Conservation (phyloP, 2,329 filamentous ascomycete species). For the Alternaria metachromatica region DNA sequence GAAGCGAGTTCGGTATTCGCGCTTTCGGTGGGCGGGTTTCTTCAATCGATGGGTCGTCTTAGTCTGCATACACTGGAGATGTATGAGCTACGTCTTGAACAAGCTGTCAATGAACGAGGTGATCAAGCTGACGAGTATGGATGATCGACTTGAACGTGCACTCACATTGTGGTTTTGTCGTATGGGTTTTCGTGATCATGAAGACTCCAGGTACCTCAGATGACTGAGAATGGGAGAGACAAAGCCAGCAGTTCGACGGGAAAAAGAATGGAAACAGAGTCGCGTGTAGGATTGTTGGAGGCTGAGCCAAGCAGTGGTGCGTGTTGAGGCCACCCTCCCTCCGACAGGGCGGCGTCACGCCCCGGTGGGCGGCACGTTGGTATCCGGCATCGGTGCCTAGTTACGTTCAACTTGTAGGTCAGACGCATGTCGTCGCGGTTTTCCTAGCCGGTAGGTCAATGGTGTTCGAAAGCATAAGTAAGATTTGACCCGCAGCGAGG, state of each 20-base stretch:
- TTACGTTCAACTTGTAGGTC: neutral
- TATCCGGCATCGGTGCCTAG: neutral
- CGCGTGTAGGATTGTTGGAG: neutral
- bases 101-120: too few species aligned
- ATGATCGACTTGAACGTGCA: neutral
- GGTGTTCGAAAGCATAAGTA: neutral
- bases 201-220: neutral
- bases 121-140: neutral
- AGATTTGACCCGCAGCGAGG: neutral
- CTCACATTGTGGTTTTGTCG: neutral
- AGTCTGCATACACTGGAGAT: neutral
- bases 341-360: neutral
- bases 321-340: neutral
- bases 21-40: neutral
- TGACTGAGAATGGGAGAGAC: neutral
- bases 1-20: neutral
- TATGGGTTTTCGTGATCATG: neutral
- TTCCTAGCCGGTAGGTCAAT: neutral
- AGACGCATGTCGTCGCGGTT: neutral
- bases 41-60: neutral
- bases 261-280: neutral
- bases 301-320: neutral
- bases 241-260: neutral
- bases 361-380: neutral
- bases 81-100: neutral